These are phyloP conservation scores for Phalaenopsis aphrodite DNA, from an alignment of 106 monocot species.

Conservation along the genomic window DNA sequence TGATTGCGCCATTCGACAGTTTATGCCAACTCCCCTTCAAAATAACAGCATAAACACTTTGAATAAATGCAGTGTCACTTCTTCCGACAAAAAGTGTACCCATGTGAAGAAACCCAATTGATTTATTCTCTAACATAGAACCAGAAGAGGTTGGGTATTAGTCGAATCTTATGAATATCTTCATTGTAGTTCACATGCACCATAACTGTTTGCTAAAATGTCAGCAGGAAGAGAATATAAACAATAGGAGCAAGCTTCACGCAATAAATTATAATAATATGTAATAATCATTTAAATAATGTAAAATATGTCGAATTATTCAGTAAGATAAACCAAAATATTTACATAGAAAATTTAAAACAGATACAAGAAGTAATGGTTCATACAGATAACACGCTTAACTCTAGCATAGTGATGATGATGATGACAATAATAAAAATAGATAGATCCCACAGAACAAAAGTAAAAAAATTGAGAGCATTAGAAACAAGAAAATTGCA, in stretches of 20 bases:
- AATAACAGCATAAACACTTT: conserved; percentile 49
- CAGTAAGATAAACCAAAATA: no score
- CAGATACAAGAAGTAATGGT: no score
- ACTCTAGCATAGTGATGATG: no score
- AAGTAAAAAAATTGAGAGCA: no score
- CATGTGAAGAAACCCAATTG: neutral
- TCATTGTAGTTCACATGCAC: neutral
- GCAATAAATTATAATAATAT: neutral
- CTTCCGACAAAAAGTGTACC: conserved; percentile 6
- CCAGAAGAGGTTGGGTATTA: neutral
- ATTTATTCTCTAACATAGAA: neutral
- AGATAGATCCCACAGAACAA: no score
- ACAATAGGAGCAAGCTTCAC: neutral
- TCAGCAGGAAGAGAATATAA: neutral
- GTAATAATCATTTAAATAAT: no score
- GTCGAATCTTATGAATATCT: neutral
- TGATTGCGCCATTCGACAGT: conserved; percentile 13
- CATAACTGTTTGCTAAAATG: neutral
- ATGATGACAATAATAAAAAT: no score
- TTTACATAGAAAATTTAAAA: no score
- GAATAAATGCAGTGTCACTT: conserved; percentile 15
- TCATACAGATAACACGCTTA: no score
- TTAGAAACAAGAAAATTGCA: no score
- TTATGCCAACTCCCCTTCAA: conserved; percentile 46
- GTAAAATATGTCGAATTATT: no score